phyloP scores from a whole-genome alignment of 2,329 filamentous ascomycete genomes.

The Pseudocercospora crystallina region DNA sequence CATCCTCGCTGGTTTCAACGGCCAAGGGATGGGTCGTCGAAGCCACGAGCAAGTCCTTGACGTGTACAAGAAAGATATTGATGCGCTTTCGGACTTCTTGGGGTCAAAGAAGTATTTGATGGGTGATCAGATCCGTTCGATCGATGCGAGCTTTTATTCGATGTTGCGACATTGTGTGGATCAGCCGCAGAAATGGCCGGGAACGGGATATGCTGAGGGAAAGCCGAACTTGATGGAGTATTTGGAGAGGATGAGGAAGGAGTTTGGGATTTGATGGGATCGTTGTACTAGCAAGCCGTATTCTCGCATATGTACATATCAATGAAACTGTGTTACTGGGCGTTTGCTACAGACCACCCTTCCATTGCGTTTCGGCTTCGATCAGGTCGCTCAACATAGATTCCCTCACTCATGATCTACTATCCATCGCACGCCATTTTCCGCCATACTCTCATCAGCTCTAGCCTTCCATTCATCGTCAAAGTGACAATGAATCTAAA shows the following conservation, averaged over 20 bases:
- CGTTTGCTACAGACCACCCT: too few relatives aligned
- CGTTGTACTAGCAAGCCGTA: too few relatives aligned
- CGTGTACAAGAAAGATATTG: slow-evolving; percentile 10
- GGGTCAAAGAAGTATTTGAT: slow-evolving; percentile 10
- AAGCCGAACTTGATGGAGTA: slow-evolving; percentile 11
- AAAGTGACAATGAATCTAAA: too few relatives aligned
- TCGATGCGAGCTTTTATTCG: slow-evolving; percentile 8
- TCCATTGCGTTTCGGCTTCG: too few relatives aligned
- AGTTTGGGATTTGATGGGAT: slow-evolving; percentile 3
- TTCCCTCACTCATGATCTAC: too few relatives aligned
- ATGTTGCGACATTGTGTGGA: slow-evolving; percentile 14
- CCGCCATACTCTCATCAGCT: too few relatives aligned
- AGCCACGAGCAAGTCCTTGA: slow-evolving; percentile 1
- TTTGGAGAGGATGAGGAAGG: slow-evolving; percentile 10
- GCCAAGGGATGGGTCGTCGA: slow-evolving; percentile 12
- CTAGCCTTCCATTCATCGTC: too few relatives aligned
- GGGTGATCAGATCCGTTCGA: neutral
- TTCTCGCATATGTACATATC: too few relatives aligned
- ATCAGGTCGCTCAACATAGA: too few relatives aligned
- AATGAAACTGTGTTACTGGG: too few relatives aligned
- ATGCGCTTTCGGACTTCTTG: slow-evolving; percentile 10
- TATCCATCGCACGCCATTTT: too few relatives aligned
- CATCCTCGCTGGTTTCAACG: slow-evolving; percentile 10
- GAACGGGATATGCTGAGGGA: slow-evolving; percentile 12
- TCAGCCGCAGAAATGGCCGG: slow-evolving; percentile 16